Evolutionary conservation across 2,329 filamentous ascomycete species (phyloP), one percentile per base, ranked within the genome.

Genomic region (Colletotrichum euphorbiae): DNA sequence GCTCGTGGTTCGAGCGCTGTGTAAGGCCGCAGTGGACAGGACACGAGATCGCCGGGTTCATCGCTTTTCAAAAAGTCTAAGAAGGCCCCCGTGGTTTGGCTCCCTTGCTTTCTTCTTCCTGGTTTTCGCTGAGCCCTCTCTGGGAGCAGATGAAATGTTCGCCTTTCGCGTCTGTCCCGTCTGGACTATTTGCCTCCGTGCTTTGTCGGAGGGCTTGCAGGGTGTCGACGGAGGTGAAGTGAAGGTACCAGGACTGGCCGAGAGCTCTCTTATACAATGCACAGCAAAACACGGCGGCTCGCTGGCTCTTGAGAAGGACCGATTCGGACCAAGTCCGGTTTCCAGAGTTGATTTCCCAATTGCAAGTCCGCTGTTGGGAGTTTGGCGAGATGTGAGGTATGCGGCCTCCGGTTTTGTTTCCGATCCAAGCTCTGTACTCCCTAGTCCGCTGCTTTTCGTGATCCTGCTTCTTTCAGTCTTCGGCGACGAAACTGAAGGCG

Each of bases 11-110:
- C 33, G 12, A 46, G 40, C 31, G 56, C 56, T 46, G 58, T 61
- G 61, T 52, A 40, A 65, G 75, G 76, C 72, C 74, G 74, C 69
- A 78, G 74, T 62, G 73, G 43, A n/a, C 17, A 56, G 33, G 38
- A 51, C 36, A 40, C 28, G 31, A 36, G 11, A 48, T 28, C 24
- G 50, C 55, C 24, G 54, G 66, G 66, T 31, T 69, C 62, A 66
- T 69, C 58, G 61, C 66, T 60, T 66, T 69, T 48, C 48, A 36
- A 42, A 48, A 48, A 40, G 28, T 24, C 21, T 12, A 43, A 55
- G 57, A 51, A 50, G 31, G 19, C 24, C 15, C 24, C 55, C 42
- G 21, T 8, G 15, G 33, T 21, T 43, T 59, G 48, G 21, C 9
- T 58, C 21, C 15, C 46, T 65, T 48, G 54, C 62, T 51, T 55